Conservation (phyloP, 306 rosid species). For the Vigna angularis region DNA sequence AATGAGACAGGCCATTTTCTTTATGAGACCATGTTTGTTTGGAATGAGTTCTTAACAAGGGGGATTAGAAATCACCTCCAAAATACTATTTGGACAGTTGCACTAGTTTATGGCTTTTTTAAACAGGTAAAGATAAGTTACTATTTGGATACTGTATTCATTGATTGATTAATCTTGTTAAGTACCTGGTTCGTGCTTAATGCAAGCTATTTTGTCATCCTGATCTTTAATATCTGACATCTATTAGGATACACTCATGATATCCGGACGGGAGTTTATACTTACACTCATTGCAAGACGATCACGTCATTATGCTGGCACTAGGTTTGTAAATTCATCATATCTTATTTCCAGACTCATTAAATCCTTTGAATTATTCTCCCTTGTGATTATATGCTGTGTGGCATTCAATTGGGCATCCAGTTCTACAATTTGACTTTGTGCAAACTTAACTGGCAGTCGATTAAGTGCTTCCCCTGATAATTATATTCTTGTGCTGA, state of each 20-base stretch:
- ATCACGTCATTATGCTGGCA: constrained; percentile 99
- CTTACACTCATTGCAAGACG: constrained; percentile 93
- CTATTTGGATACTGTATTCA: constrained; percentile 17
- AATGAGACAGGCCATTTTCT: constrained; percentile 64
- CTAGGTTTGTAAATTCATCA: constrained; percentile 64
- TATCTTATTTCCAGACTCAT: constrained; percentile 24
- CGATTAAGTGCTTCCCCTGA: constrained; percentile 4
- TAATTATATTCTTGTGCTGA: constrained; percentile 16
- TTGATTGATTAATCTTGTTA: constrained; percentile 30
- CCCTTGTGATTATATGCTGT: constrained; percentile 24
- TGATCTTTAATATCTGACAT: constrained; percentile 32
- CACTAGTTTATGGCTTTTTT: constrained; percentile 93
- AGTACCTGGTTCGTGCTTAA: constrained; percentile 30
- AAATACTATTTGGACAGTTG: constrained; percentile 94
- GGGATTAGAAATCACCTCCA: constrained; percentile 79
- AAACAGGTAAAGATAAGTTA: constrained; percentile 72
- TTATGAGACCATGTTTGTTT: constrained; percentile 94
- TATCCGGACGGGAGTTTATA: constrained; percentile 71
- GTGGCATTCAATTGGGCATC: constrained; percentile 21
- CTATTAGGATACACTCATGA: constrained; percentile 67
- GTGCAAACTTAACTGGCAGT: constrained; percentile 33
- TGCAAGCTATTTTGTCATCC: constrained; percentile 33
- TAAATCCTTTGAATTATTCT: constrained; percentile 18
- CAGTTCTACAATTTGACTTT: constrained; percentile 21
- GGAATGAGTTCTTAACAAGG: constrained; percentile 96